phyloP scores from a whole-genome alignment of 83 land plant genomes.

The Picea mariana region DNA sequence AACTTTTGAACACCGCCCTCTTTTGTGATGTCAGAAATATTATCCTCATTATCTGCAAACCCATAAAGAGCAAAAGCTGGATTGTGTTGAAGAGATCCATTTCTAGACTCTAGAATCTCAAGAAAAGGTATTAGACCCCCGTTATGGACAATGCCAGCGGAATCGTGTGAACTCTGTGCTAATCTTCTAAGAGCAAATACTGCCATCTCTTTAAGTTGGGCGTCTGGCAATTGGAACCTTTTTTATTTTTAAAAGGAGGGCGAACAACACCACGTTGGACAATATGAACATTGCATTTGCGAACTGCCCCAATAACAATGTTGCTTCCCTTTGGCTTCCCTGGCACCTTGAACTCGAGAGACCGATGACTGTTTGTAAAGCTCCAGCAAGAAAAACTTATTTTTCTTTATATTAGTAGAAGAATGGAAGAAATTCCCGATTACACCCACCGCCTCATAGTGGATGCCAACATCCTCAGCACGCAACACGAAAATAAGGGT shows the following conservation, averaged over 20 bases:
- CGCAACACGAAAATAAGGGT: too few species aligned
- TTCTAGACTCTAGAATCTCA: slow-evolving; percentile 90
- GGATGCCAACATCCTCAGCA: too few species aligned
- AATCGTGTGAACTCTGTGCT: slow-evolving; percentile 97
- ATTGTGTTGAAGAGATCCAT: slow-evolving; percentile 94
- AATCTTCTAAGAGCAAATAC: slow-evolving; percentile 97
- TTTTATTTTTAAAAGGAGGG: slow-evolving; percentile 82
- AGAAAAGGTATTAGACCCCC: slow-evolving; percentile 89
- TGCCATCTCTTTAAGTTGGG: slow-evolving; percentile 92
- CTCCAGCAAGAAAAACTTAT: too few species aligned
- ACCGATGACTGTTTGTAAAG: too few species aligned
- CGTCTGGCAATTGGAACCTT: slow-evolving; percentile 90
- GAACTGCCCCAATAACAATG: slow-evolving; percentile 95
- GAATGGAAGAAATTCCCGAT: too few species aligned
- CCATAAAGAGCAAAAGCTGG: slow-evolving; percentile 99
- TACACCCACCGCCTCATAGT: too few species aligned
- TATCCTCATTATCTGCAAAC: slow-evolving; percentile 98
- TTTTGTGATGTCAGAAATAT: slow-evolving; percentile 88
- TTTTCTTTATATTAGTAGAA: too few species aligned
- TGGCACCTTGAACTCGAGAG: slow-evolving; percentile 94
- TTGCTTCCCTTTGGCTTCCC: slow-evolving; percentile 97
- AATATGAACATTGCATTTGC: slow-evolving; percentile 98
- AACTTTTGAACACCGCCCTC: slow-evolving; percentile 96
- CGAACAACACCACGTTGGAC: slow-evolving; percentile 96
- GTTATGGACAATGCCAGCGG: slow-evolving; percentile 94